phyloP scores from a whole-genome alignment of 768 basidiomycete species.

The Arthromyces matolae region DNA sequence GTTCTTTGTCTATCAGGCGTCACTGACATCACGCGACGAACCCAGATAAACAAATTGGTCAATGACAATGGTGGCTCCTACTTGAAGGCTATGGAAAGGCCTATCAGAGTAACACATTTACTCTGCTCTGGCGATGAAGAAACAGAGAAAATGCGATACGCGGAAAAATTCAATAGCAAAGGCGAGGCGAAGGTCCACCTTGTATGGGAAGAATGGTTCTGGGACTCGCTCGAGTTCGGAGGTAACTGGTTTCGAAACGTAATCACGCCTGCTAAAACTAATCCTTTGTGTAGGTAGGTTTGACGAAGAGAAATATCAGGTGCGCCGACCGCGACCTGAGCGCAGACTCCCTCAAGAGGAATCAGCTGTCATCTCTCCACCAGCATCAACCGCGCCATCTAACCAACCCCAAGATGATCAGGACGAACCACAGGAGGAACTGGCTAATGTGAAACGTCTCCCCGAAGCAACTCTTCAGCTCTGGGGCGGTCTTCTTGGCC shows the following conservation, averaged over 20 bases:
- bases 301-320: conserved; percentile 58
- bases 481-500: conserved; percentile 66
- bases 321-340: conserved; percentile 57
- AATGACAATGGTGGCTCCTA: conserved; percentile 62
- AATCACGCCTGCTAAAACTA: background rate
- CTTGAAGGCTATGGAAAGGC: conserved; percentile 71
- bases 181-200: conserved; percentile 73
- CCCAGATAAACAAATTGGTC: conserved; percentile 60
- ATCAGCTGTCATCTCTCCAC: conserved; percentile 20
- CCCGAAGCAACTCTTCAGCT: conserved; percentile 62
- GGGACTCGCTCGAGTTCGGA: conserved; percentile 81
- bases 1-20: conserved; percentile 75
- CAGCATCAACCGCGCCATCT: conserved; percentile 19
- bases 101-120: conserved; percentile 80
- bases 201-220: conserved; percentile 97
- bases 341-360: conserved; percentile 34
- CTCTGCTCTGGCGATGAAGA: conserved; percentile 67
- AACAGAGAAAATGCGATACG: conserved; percentile 76
- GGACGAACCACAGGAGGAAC: conserved; percentile 52
- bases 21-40: conserved; percentile 54
- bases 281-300: conserved; percentile 46
- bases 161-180: conserved; percentile 64
- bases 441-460: conserved; percentile 52
- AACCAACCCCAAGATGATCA: conserved; percentile 16
- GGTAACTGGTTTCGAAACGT: conserved; percentile 35